Evolutionary conservation across 2,329 filamentous ascomycete genomes (phyloP).

Genomic region (Sarocladiaceae sp.): DNA sequence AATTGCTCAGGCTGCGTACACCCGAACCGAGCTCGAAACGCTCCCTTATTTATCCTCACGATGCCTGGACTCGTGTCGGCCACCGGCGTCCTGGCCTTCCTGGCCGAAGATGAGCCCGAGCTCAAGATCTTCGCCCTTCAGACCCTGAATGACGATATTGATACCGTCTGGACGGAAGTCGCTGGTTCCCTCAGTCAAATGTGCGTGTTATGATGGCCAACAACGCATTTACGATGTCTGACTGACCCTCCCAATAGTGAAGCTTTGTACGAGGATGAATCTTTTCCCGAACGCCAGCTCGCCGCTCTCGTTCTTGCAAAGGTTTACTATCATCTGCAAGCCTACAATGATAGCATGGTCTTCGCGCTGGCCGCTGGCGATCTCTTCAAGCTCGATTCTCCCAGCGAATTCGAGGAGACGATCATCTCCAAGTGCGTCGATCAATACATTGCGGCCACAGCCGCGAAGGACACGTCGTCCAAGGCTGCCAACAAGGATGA

Average conservation of each 20-base stretch:
- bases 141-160: conserved; percentile 93
- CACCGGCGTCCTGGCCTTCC: conserved; percentile 89
- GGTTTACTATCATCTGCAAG: conserved; percentile 97
- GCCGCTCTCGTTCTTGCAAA: conserved; percentile 94
- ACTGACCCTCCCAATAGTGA: conserved; percentile 55
- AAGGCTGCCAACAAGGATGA: conserved; percentile 39
- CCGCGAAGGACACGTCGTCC: conserved; percentile 44
- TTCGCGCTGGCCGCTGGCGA: conserved; percentile 94
- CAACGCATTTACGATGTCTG: conserved; percentile 9
- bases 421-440: conserved; percentile 98
- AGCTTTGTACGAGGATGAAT: conserved; percentile 93
- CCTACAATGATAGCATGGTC: conserved; percentile 98
- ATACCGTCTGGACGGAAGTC: conserved; percentile 96
- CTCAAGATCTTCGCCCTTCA: conserved; percentile 93
- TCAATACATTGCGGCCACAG: conserved; percentile 81
- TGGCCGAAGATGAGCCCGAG: conserved; percentile 90
- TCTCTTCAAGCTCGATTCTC: conserved; percentile 86
- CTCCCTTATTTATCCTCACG: conserved; percentile 19
- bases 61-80: conserved; percentile 96
- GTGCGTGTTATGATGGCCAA: conserved; percentile 43
- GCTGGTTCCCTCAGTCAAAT: conserved; percentile 89
- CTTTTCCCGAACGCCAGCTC: conserved; percentile 88
- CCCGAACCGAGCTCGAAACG: neutral
- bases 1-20: conserved; percentile 2
- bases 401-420: conserved; percentile 96